Percentiles rank a stretch among this genome's conserved stretches.
phyloP scores from a whole-genome alignment of 2,329 filamentous ascomycete species.

The Colletotrichum sp. region DNA sequence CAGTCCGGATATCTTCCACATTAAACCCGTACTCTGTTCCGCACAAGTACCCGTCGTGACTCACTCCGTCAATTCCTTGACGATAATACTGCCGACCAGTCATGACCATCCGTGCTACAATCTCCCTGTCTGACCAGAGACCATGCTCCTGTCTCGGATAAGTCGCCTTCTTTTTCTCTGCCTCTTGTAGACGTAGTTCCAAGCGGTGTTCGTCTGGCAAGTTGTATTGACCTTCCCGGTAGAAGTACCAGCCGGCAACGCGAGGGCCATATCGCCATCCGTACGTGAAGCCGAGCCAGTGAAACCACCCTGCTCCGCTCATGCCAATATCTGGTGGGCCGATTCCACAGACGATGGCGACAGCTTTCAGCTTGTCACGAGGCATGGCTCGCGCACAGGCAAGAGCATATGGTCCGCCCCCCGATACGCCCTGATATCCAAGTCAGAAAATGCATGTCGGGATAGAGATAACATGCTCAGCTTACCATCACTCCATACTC shows the following conservation, averaged over 20 bases:
- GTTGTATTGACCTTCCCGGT: neutral
- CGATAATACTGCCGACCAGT: constrained; percentile 8
- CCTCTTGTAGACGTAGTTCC: neutral
- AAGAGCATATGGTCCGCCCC: constrained; percentile 26
- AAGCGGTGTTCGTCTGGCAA: constrained; percentile 8
- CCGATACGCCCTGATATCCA: constrained; percentile 20
- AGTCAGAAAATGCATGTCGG: neutral
- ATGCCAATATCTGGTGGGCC: constrained; percentile 26
- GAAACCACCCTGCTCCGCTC: constrained; percentile 18
- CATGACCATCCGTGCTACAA: constrained; percentile 8
- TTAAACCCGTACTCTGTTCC: constrained; percentile 16
- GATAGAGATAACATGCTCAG: neutral
- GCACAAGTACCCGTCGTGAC: neutral
- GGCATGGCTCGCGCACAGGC: constrained; percentile 21
- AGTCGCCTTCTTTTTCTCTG: neutral
- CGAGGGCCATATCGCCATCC: constrained; percentile 18
- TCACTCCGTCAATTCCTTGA: constrained; percentile 15
- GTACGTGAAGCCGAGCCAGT: constrained; percentile 19
- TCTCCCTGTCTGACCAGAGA: constrained; percentile 3
- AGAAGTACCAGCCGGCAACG: constrained; percentile 8
- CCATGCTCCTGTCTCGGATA: neutral
- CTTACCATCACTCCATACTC: constrained; percentile 14
- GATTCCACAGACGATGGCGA: constrained; percentile 25
- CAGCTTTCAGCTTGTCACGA: constrained; percentile 13
- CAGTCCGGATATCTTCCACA: constrained; percentile 8